Percentiles rank a stretch among this genome's conserved stretches.
Evolutionary conservation across 805 yeast species (phyloP).

Genomic region (Teunomyces gatunensis): DNA sequence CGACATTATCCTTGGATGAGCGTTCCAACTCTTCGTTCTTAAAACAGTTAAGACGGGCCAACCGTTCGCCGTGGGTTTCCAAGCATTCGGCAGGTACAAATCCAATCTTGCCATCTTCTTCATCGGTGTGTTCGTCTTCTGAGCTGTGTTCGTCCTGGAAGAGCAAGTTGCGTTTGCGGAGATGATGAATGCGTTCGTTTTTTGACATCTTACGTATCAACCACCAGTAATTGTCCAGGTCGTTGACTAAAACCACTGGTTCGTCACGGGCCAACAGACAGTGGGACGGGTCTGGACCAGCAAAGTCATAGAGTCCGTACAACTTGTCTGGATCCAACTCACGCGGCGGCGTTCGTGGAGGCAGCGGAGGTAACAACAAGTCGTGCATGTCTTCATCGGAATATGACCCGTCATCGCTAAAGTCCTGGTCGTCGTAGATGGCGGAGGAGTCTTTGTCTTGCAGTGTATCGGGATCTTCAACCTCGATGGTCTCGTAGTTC

Average conservation of each 20-base stretch:
- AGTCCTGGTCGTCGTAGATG: slow-evolving; percentile 5
- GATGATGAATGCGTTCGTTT: slow-evolving; percentile 32
- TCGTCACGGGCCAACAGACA: slow-evolving; percentile 78
- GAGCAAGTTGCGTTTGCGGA: slow-evolving; percentile 13
- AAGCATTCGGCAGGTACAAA: slow-evolving; percentile 96
- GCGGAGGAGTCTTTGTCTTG: slow-evolving; percentile 5
- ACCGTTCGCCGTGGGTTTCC: slow-evolving; percentile 86
- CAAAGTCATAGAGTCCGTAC: slow-evolving; percentile 83
- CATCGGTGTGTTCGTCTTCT: slow-evolving; percentile 20
- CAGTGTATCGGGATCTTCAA: slow-evolving; percentile 8
- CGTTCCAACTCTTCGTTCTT: slow-evolving; percentile 74
- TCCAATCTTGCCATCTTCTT: slow-evolving; percentile 73
- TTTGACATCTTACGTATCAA: slow-evolving; percentile 53
- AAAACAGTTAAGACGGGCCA: slow-evolving; percentile 90
- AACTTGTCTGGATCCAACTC: slow-evolving; percentile 80
- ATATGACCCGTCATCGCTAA: slow-evolving; percentile 7
- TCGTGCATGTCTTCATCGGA: slow-evolving; percentile 7
- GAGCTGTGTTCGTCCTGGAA: slow-evolving; percentile 10
- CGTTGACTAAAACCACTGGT: slow-evolving; percentile 77
- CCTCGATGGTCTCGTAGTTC: slow-evolving; percentile 7
- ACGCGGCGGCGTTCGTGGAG: slow-evolving; percentile 76
- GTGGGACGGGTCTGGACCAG: slow-evolving; percentile 92
- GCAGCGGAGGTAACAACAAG: slow-evolving; percentile 51
- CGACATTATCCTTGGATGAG: slow-evolving; percentile 12
- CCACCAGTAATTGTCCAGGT: slow-evolving; percentile 97